These are phyloP conservation scores for Boletus tomentosulus DNA, from an alignment of 768 basidiomycete genomes.

Conservation along the genomic window DNA sequence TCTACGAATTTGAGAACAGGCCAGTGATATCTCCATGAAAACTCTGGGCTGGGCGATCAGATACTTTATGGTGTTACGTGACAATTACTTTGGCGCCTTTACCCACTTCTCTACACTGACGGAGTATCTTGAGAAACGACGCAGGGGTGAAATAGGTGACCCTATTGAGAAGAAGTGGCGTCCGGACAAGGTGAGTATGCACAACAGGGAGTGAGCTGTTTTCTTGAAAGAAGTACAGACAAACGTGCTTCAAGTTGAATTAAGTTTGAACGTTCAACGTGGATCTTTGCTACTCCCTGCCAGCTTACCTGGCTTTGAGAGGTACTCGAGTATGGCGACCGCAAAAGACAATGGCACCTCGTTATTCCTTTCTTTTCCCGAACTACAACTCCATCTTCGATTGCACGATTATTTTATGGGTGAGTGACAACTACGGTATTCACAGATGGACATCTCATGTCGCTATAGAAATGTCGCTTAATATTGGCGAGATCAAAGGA, in stretches of 20 bases:
- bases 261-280: slow-evolving; percentile 50
- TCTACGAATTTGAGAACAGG: slow-evolving; percentile 33
- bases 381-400: slow-evolving; percentile 71
- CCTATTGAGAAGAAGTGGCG: slow-evolving; percentile 78
- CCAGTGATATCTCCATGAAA: slow-evolving; percentile 55
- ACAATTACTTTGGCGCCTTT: slow-evolving; percentile 93
- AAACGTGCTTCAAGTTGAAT: slow-evolving; percentile 76
- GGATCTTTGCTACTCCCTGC: slow-evolving; percentile 62
- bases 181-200: slow-evolving; percentile 57
- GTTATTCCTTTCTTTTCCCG: slow-evolving; percentile 55
- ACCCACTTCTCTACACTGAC: slow-evolving; percentile 86
- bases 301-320: slow-evolving; percentile 61
- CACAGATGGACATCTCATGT: slow-evolving; percentile 6
- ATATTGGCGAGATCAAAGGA: slow-evolving; percentile 58
- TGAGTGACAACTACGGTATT: slow-evolving; percentile 28
- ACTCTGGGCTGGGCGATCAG: slow-evolving; percentile 85
- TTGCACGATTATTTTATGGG: slow-evolving; percentile 90
- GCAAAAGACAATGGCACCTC: slow-evolving; percentile 48
- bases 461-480: slow-evolving; percentile 69
- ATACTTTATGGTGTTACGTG: slow-evolving; percentile 81
- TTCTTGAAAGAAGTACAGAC: slow-evolving; percentile 43
- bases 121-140: slow-evolving; percentile 77
- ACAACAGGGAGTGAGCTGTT: neutral
- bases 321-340: slow-evolving; percentile 12
- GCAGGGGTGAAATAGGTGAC: slow-evolving; percentile 65